Evolutionary conservation across 495 filamentous ascomycete species (phyloP).

Genomic region (Corynascus novoguineensis): DNA sequence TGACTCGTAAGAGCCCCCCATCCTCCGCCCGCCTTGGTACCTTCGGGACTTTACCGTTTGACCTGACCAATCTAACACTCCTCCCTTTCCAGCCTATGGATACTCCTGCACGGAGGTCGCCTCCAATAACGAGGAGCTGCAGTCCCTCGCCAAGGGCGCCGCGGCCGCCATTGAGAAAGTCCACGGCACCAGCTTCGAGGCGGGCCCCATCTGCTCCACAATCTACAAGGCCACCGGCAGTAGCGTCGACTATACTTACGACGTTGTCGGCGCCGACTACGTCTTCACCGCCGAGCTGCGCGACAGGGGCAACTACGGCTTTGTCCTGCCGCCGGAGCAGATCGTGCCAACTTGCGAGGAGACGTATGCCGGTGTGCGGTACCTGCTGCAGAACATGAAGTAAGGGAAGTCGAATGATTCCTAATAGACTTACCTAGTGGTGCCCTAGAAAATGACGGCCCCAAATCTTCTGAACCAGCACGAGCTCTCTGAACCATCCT

Average conservation of each 20-base stretch:
- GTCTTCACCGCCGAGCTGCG: slow-evolving; percentile 53
- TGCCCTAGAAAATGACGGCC: too few relatives aligned
- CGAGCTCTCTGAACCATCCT: too few relatives aligned
- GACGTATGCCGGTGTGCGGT: slow-evolving; percentile 51
- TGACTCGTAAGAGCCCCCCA: not conserved
- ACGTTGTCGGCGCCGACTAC: slow-evolving; percentile 47
- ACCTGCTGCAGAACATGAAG: slow-evolving; percentile 45
- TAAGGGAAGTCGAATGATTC: too few relatives aligned
- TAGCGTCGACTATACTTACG: slow-evolving; percentile 51
- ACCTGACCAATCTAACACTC: not conserved
- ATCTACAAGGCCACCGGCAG: slow-evolving; percentile 54
- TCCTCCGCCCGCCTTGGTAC: not conserved
- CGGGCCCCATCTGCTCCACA: slow-evolving; percentile 54
- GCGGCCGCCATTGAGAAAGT: slow-evolving; percentile 41
- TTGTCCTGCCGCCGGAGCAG: slow-evolving; percentile 52
- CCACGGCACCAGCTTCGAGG: slow-evolving; percentile 45
- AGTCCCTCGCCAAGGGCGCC: slow-evolving; percentile 33
- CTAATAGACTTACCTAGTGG: too few relatives aligned
- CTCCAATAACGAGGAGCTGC: slow-evolving; percentile 45
- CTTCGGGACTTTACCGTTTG: not conserved
- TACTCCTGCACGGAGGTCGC: slow-evolving; percentile 35
- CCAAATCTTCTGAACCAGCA: too few relatives aligned
- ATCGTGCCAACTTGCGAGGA: slow-evolving; percentile 50
- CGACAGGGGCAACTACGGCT: slow-evolving; percentile 34
- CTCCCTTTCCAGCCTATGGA: slow-evolving; percentile 26